phyloP scores from a whole-genome alignment of 2,329 filamentous ascomycete species.

The Epichloe sylvatica region DNA sequence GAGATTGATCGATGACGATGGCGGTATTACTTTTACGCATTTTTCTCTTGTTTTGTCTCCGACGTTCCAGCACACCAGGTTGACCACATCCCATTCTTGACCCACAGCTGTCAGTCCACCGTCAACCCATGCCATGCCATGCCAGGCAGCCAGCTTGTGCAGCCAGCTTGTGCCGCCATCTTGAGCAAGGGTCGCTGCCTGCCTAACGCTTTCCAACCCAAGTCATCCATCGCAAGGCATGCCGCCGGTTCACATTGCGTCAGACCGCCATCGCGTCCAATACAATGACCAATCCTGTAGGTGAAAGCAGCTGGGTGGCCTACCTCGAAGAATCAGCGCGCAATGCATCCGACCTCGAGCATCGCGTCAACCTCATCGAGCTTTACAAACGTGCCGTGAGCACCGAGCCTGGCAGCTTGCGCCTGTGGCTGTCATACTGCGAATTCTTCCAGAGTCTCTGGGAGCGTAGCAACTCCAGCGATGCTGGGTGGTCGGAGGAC shows the following conservation, averaged over 20 bases:
- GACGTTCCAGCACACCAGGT: no score
- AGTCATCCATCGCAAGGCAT: not conserved
- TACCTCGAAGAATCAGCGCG: constrained; percentile 59
- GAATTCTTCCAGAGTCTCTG: constrained; percentile 65
- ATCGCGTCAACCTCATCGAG: constrained; percentile 56
- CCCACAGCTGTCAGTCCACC: not conserved
- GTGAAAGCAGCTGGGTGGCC: constrained; percentile 65
- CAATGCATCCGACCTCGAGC: constrained; percentile 47
- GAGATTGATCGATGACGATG: no score
- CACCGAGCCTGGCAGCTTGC: constrained; percentile 60
- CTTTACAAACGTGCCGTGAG: constrained; percentile 54
- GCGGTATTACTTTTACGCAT: no score
- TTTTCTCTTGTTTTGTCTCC: no score
- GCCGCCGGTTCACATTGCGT: not conserved
- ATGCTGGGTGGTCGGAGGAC: constrained; percentile 45
- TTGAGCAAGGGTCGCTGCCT: not conserved
- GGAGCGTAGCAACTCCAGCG: constrained; percentile 44
- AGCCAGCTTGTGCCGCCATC: not conserved
- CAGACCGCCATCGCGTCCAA: constrained; percentile 5
- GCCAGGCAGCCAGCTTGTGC: not conserved
- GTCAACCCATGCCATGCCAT: not conserved
- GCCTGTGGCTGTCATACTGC: constrained; percentile 64
- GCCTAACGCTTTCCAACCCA: not conserved
- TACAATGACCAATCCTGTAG: constrained; percentile 44
- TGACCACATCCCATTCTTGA: no score